Conservation (phyloP, 306 rosid species). For the Dalbergia cultrata region DNA sequence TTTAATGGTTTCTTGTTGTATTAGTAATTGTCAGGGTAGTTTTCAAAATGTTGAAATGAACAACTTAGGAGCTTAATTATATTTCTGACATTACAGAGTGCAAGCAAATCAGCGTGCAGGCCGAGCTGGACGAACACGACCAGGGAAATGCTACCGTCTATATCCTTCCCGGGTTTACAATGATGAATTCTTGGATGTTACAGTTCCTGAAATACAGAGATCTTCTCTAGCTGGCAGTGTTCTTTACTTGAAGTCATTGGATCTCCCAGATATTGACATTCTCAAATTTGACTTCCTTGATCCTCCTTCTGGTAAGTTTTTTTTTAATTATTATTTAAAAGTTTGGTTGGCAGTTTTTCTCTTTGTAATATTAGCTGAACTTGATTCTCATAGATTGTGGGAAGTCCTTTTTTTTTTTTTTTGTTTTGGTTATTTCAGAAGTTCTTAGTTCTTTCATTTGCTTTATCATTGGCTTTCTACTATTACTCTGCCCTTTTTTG, state of each 20-base stretch:
- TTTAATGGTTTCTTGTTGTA: slow-evolving; percentile 36
- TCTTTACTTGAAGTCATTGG: slow-evolving; percentile 96
- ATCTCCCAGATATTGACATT: slow-evolving; percentile 92
- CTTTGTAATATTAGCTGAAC: slow-evolving; percentile 34
- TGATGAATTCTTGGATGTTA: slow-evolving; percentile 84
- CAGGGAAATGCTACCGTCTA: slow-evolving; percentile 94
- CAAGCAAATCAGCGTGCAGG: slow-evolving; percentile 98
- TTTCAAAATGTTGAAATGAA: background rate
- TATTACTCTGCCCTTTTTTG: background rate
- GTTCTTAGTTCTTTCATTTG: slow-evolving; percentile 22
- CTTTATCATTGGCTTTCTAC: background rate
- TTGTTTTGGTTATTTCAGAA: background rate
- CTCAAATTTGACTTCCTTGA: slow-evolving; percentile 95
- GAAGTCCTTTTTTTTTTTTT: background rate
- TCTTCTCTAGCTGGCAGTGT: slow-evolving; percentile 95
- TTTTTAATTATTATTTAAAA: background rate
- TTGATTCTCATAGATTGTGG: slow-evolving; percentile 18
- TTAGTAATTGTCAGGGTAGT: slow-evolving; percentile 16
- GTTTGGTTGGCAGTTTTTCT: slow-evolving; percentile 9
- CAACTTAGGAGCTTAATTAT: slow-evolving; percentile 8
- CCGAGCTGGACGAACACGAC: slow-evolving; percentile 97
- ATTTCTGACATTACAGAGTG: slow-evolving; percentile 67
- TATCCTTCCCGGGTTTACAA: slow-evolving; percentile 75
- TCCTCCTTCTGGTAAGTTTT: slow-evolving; percentile 77
- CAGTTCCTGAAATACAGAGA: slow-evolving; percentile 96